phyloP scores from a whole-genome alignment of 495 filamentous ascomycete genomes.

The Penicillium silybi region DNA sequence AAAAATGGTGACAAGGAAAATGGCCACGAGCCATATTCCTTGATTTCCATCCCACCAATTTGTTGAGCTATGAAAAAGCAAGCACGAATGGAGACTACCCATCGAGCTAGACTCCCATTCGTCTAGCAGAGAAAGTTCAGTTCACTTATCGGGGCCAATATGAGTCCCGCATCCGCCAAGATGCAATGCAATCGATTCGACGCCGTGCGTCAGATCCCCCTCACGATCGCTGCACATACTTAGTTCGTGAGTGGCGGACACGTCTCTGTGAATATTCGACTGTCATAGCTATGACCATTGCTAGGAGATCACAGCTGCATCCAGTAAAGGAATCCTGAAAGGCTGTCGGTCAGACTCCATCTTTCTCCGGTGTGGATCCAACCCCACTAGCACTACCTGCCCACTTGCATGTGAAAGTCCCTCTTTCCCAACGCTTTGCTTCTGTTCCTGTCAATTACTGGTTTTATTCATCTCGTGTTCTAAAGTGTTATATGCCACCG shows the following conservation, averaged over 20 bases:
- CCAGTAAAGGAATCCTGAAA: neutral
- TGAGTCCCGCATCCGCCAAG: neutral
- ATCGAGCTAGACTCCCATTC: neutral
- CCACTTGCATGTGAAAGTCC: neutral
- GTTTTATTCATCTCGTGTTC: neutral
- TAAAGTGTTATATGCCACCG: neutral
- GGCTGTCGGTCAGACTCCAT: neutral
- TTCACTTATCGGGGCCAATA: neutral
- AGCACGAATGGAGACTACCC: neutral
- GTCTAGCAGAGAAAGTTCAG: neutral
- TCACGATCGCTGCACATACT: neutral
- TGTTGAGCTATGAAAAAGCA: neutral
- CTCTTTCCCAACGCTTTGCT: neutral
- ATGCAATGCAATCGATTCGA: neutral
- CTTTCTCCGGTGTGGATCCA: neutral
- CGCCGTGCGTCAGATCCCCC: neutral
- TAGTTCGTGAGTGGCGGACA: neutral
- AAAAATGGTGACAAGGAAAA: neutral
- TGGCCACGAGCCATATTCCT: neutral
- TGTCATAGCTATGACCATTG: neutral
- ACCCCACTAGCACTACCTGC: neutral
- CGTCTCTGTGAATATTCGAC: neutral
- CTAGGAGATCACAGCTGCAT: neutral
- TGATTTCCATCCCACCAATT: neutral
- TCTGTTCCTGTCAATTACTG: neutral